Percentiles rank a stretch among this genome's conserved stretches.
Conservation (phyloP, 805 yeast species). For the Candida quercuum region DNA sequence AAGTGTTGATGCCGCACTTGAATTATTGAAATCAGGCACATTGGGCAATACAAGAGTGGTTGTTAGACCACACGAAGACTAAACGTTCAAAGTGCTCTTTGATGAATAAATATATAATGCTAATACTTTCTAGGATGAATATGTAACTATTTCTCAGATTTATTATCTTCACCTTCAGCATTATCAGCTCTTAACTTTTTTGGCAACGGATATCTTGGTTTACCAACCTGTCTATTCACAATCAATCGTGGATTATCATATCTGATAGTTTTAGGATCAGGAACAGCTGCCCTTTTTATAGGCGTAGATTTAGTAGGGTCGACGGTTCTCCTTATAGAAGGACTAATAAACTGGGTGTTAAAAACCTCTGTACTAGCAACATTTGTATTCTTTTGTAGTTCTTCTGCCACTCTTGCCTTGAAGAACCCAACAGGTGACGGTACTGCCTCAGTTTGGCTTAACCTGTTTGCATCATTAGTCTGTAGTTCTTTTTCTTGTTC, state of each 20-base stretch:
- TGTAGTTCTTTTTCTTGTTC: neutral
- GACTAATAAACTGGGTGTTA: conserved; percentile 53
- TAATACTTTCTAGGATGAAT: no score
- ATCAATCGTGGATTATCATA: conserved; percentile 24
- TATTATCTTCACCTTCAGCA: neutral
- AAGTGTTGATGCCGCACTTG: conserved; percentile 4
- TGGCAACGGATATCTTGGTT: conserved; percentile 22
- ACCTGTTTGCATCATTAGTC: conserved; percentile 2
- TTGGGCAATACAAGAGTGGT: conserved; percentile 8
- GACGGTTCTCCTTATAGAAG: conserved; percentile 51
- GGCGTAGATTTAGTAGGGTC: conserved; percentile 70
- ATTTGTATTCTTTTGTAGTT: conserved; percentile 39
- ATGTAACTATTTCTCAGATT: neutral
- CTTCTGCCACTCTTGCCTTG: conserved; percentile 59
- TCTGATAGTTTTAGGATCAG: conserved; percentile 12
- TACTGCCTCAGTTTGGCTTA: conserved; percentile 1
- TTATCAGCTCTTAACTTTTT: conserved; percentile 6
- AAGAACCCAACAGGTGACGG: conserved; percentile 41
- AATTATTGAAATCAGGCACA: conserved; percentile 2
- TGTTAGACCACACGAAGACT: conserved; percentile 1
- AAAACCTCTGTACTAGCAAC: conserved; percentile 37
- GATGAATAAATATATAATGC: no score
- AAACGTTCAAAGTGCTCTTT: neutral
- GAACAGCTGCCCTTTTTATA: conserved; percentile 35
- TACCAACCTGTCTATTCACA: conserved; percentile 24